Evolutionary conservation across 805 yeast species (phyloP).

Genomic region (Wickerhamiella galacta): DNA sequence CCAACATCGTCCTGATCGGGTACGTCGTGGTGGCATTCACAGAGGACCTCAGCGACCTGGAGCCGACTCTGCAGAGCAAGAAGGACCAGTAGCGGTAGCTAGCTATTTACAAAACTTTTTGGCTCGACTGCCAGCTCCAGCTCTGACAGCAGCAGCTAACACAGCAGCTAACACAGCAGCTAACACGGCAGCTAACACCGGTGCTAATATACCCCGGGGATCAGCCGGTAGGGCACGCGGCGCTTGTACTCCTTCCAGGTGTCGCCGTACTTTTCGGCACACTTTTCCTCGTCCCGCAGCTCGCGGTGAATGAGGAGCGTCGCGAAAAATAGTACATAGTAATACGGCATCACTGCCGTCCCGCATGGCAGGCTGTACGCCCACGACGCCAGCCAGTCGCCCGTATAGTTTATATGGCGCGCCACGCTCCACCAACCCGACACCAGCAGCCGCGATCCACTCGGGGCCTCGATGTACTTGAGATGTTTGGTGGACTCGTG

Average conservation of each 20-base stretch:
- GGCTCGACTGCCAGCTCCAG: no score
- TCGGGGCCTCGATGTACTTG: conserved; percentile 50
- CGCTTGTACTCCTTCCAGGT: conserved; percentile 73
- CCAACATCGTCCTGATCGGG: conserved; percentile 50
- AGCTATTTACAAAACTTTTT: no score
- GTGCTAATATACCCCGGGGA: conserved; percentile 58
- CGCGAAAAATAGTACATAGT: conserved; percentile 72
- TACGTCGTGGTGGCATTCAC: conserved; percentile 53
- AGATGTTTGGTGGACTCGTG: conserved; percentile 43
- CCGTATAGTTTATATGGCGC: conserved; percentile 88
- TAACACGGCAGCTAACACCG: no score
- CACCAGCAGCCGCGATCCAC: conserved; percentile 63
- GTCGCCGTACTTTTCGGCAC: conserved; percentile 69
- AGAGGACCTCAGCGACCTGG: conserved; percentile 29
- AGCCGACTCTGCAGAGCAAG: conserved; percentile 9
- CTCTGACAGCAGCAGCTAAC: no score
- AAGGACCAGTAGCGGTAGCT: no score
- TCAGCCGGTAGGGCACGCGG: conserved; percentile 72
- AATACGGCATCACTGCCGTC: conserved; percentile 65
- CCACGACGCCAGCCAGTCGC: conserved; percentile 85
- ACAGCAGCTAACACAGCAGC: no score
- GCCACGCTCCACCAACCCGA: conserved; percentile 96
- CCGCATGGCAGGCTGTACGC: conserved; percentile 92
- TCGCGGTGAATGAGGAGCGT: conserved; percentile 76
- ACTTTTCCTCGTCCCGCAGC: conserved; percentile 78